A percentile compares a stretch with the other conserved stretches of the same genome.
These are phyloP conservation scores for Sphaerulina musiva DNA, from an alignment of 2,329 filamentous ascomycete species.

Conservation along the genomic window DNA sequence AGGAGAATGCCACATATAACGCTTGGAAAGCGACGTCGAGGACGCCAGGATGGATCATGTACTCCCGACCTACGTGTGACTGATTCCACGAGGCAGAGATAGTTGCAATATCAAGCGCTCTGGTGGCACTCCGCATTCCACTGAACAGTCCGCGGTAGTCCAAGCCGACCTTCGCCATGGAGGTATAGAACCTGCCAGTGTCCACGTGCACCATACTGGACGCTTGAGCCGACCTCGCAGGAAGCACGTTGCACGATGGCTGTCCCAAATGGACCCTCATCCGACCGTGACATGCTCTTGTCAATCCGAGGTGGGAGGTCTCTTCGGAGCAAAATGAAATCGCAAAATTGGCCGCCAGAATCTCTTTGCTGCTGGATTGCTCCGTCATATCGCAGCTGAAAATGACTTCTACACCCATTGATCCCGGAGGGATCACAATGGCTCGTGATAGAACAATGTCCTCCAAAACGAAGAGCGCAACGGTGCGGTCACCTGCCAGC, in stretches of 20 bases:
- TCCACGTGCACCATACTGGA: constrained; percentile 3
- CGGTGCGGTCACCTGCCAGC: constrained; percentile 4
- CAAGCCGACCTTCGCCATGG: constrained; percentile 5
- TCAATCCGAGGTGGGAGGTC: background rate
- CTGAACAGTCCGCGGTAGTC: constrained; percentile 4
- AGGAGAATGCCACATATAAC: background rate
- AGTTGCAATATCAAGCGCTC: too few species aligned
- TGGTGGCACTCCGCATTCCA: background rate
- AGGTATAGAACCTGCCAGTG: constrained; percentile 4
- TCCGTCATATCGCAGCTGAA: background rate
- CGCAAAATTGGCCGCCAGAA: background rate
- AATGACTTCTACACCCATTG: constrained; percentile 8
- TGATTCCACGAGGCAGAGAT: too few species aligned
- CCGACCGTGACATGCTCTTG: constrained; percentile 7
- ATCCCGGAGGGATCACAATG: constrained; percentile 17
- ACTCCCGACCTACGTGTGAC: background rate
- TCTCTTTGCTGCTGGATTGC: constrained; percentile 3
- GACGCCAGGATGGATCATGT: constrained; percentile 1
- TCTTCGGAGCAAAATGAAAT: constrained; percentile 5
- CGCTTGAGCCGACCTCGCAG: constrained; percentile 2
- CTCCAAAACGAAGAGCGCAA: constrained; percentile 2
- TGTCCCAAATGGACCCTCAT: constrained; percentile 1
- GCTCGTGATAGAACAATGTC: constrained; percentile 6
- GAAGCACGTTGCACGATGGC: constrained; percentile 4
- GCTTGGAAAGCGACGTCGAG: constrained; percentile 6